Conservation (phyloP, 2,329 filamentous ascomycete species). For the Colletotrichum musae region DNA sequence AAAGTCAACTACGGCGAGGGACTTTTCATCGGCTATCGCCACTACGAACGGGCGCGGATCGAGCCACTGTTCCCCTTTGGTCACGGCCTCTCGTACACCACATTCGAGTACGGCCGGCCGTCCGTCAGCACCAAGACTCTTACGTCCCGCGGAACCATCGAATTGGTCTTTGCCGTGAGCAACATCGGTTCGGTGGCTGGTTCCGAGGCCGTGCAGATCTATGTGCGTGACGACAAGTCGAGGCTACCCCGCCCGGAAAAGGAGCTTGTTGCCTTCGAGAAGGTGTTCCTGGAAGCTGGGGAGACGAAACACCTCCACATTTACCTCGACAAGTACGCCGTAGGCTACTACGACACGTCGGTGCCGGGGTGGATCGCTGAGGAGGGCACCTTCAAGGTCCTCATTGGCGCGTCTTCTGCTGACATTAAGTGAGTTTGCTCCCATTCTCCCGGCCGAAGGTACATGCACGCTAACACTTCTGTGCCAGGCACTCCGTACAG, state of each 20-base stretch:
- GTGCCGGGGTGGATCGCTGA: constrained; percentile 75
- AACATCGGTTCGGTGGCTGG: constrained; percentile 71
- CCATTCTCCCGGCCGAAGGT: background rate
- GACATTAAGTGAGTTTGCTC: constrained; percentile 63
- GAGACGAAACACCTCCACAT: constrained; percentile 66
- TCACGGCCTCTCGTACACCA: constrained; percentile 81
- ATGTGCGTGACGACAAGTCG: constrained; percentile 75
- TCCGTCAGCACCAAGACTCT: constrained; percentile 62
- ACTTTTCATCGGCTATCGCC: constrained; percentile 80
- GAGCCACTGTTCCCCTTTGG: constrained; percentile 79
- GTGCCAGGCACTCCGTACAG: constrained; percentile 48
- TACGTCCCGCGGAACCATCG: constrained; percentile 55
- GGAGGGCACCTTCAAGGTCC: constrained; percentile 72
- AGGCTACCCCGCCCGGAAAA: constrained; percentile 77
- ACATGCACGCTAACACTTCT: constrained; percentile 10
- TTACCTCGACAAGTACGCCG: constrained; percentile 64
- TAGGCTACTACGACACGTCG: constrained; percentile 74
- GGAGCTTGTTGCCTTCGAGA: constrained; percentile 79
- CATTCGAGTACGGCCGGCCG: constrained; percentile 74
- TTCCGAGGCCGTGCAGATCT: constrained; percentile 77
- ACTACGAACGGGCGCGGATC: constrained; percentile 76
- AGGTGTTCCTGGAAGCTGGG: constrained; percentile 71
- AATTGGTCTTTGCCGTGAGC: constrained; percentile 63
- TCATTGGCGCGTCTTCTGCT: constrained; percentile 73
- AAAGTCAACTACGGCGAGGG: constrained; percentile 80